Base-by-base conservation (phyloP, 805 yeast genomes). In the Cyberlindnera sargentensis region DNA sequence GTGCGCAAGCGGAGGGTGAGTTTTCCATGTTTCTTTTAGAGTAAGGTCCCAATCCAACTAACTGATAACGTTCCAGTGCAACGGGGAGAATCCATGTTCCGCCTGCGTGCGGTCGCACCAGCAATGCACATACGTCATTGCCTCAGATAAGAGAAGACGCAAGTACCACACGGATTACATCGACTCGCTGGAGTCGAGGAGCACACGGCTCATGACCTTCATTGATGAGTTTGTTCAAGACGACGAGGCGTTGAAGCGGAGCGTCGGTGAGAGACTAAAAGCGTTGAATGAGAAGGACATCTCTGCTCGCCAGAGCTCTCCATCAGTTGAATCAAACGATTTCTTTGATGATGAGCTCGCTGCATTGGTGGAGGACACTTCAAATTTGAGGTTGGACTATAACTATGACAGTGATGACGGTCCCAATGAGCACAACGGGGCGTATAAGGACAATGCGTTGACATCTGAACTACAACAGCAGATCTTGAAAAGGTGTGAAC, bases 111-210 rank as follows among this genome's bases (percentile, higher is more conserved):
- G 27, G 29, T 28, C 29, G 39, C 10, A 34, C n/a, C 36, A 28
- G 15, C 30, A 35, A 8, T 42, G 42, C n/a, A 24, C 41, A 9
- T 38, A 34, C 27, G 15, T 15, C 6, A n/a, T 37, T 10, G 45
- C 40, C 20, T 36, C 43, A 20, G 67, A 63, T 40, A 45, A 64
- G 39, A 47, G 68, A 43, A 45, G 66, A 33, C 39, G 68, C 20
- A 63, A 63, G 40, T 63, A 61, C 43, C 61, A 62, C 43, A 58
- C 65, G 2, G 64, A 60, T 41, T 63, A 63, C 35, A 56, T 62
- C 3, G 56, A 52, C 27, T 53, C 56, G 29, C 49, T 63, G 11
- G 64, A 60, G 27, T 47, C 50, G 6, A 57, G 56, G 39, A 47
- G 60, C 0, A 37, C 39, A 0, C 50, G 41, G 5, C 45, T 62